phyloP scores from a whole-genome alignment of 2,329 filamentous ascomycete genomes.

The Aureobasidium sp. region DNA sequence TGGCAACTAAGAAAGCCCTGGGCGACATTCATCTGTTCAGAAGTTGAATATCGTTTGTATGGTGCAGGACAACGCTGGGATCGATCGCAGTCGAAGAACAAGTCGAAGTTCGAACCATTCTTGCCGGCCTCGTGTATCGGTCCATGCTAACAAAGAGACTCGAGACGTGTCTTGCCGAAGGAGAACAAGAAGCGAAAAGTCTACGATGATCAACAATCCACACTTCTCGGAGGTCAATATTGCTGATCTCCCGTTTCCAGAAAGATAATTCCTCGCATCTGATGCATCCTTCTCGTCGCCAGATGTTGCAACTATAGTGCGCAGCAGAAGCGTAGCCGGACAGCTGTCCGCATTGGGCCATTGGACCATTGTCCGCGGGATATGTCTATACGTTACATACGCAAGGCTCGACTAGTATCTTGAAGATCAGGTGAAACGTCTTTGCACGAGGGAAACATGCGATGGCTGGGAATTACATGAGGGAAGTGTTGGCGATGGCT shows the following conservation, averaged over 20 bases:
- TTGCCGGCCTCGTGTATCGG: not conserved
- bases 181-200: not conserved
- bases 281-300: not conserved
- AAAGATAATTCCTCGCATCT: not conserved
- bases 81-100: not conserved
- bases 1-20: not conserved
- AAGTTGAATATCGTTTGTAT: not conserved
- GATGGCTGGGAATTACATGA: not conserved
- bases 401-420: not conserved
- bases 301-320: not conserved
- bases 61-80: not conserved
- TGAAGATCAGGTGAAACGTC: not conserved
- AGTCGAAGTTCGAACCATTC: not conserved
- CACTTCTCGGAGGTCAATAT: not conserved
- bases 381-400: not conserved
- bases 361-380: not conserved
- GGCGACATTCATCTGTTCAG: too few species aligned
- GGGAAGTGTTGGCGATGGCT: not conserved
- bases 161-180: not conserved
- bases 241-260: conserved; percentile 9
- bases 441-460: not conserved
- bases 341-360: not conserved
- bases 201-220: not conserved
- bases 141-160: not conserved
- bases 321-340: not conserved